Evolutionary conservation across 805 yeast genomes (phyloP), one percentile per base, ranked within the genome.

Genomic region (Teunomyces atbi): DNA sequence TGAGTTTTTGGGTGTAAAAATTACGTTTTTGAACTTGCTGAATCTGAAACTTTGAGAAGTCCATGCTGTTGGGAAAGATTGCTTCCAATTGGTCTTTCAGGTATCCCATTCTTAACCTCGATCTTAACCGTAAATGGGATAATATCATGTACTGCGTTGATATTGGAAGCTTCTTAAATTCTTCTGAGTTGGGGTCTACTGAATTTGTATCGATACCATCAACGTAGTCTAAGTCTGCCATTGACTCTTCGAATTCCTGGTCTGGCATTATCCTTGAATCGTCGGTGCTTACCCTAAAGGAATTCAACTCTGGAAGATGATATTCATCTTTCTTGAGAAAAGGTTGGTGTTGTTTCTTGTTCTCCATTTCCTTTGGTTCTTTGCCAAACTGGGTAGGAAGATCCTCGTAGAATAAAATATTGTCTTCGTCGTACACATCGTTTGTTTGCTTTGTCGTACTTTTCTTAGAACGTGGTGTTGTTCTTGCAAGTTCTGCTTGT

Each of bases 61-160:
- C 97, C 80, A 88, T 76, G 44, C 91, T 81, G 57, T 87, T 76
- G 0, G 97, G 96, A 56, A 92, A 94, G 45, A 89, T 68, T 4
- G 78, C 69, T 53, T 88, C 87, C 29, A 94, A 71, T 58, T 94
- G 97, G n/a, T 87, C 90, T 47, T 90, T 88, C 0, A 92, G 75
- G 59, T 87, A 91, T 1, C 99, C 99, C 96, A 94, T 84, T 68
- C 99, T 82, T 61, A 94, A 76, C 47, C 99, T 71, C 0, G 97
- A 91, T 50, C 89, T 77, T 20, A 90, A 68, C 46, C 99, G 65
- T 12, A 96, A 76, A 48, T 88, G 89, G 7, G 94, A 88, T 10
- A 94, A 68, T 3, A 89, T 80, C 79, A 90, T 89, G 60, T 94
- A 94, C 60, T 90, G 97, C 0, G 96, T 83, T 0, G 90, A 79